Percentiles rank a stretch among this genome's conserved stretches.
Evolutionary conservation across 148 eudicot genomes (phyloP).

Genomic region (Rheum nobile): DNA sequence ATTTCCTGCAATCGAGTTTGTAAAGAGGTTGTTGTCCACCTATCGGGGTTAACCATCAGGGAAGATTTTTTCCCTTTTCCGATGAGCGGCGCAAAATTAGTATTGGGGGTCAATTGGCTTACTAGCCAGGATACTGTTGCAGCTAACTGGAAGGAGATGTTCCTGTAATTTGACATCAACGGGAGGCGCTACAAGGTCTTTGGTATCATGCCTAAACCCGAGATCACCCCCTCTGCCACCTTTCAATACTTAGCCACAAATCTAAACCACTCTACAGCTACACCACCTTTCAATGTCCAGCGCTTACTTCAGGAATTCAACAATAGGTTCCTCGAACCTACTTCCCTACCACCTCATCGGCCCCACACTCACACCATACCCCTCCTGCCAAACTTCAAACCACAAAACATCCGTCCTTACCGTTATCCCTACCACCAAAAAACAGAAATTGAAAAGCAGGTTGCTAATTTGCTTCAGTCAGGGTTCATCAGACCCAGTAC

Average conservation of each 20-base stretch:
- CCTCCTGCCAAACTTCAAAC: background rate
- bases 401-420: background rate
- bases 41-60: background rate
- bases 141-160: background rate
- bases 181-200: background rate
- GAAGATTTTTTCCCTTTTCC: background rate
- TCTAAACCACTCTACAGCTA: too few relatives aligned
- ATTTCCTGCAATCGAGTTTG: background rate
- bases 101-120: background rate
- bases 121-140: background rate
- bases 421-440: background rate
- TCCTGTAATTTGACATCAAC: background rate
- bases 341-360: background rate
- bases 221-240: too few relatives aligned
- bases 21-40: background rate
- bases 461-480: too few relatives aligned
- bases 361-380: background rate
- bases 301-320: too few relatives aligned
- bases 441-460: background rate
- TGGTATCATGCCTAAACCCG: too few relatives aligned
- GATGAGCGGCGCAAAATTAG: background rate
- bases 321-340: background rate
- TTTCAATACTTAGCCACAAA: too few relatives aligned
- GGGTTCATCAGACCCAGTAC: background rate
- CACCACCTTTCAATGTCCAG: too few relatives aligned